These are phyloP conservation scores for Oryza coarctata DNA, from an alignment of 176 grass and related monocot species.

Conservation along the genomic window DNA sequence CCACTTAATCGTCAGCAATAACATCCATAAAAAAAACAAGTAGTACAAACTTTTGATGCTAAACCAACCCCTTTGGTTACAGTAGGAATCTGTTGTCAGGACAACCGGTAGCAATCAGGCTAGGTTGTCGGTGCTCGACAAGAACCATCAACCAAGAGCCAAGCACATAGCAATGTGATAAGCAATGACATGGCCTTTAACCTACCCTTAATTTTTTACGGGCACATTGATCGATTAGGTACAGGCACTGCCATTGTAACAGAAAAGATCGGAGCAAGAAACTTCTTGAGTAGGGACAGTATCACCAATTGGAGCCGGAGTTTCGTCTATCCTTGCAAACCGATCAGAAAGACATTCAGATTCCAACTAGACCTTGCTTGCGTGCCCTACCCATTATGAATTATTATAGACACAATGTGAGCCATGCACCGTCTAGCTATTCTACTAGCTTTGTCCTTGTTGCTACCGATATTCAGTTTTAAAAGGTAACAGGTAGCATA, in stretches of 20 bases:
- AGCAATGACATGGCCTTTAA: slow-evolving; percentile 27
- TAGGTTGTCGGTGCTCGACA: slow-evolving; percentile 37
- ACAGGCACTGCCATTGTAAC: neutral
- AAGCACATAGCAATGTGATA: neutral
- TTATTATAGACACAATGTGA: neutral
- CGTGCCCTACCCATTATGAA: neutral
- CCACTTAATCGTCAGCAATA: neutral
- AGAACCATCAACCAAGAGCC: slow-evolving; percentile 3
- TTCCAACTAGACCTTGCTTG: neutral
- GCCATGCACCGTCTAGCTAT: neutral
- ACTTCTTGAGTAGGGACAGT: neutral
- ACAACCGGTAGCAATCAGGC: neutral
- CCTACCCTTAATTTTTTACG: neutral
- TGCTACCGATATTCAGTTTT: neutral
- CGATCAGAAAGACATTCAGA: neutral
- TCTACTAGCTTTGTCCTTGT: neutral
- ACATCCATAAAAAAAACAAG: neutral
- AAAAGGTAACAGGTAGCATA: neutral
- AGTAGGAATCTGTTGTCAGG: neutral
- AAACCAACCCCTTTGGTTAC: neutral
- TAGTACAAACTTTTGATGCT: neutral
- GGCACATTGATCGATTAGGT: neutral
- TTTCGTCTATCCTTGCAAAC: neutral
- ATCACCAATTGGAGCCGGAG: neutral
- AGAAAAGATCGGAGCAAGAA: neutral